Evolutionary conservation across 2,329 filamentous ascomycete species (phyloP), one percentile per base, ranked within the genome.

Genomic region (Neurospora sp.): DNA sequence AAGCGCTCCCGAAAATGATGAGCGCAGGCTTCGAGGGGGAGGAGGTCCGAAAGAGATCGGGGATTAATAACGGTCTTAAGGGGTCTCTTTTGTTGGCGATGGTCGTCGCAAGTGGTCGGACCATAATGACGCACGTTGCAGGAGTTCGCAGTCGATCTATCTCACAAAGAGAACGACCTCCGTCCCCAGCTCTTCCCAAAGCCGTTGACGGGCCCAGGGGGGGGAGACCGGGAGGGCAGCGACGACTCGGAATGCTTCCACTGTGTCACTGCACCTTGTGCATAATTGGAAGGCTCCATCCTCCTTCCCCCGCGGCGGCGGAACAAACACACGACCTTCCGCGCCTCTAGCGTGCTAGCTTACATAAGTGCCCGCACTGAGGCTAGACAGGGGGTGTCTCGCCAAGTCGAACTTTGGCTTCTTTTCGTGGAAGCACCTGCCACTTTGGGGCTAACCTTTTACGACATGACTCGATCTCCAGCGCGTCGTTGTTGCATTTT

Each of bases 401-500:
- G 52, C 52, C 52, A 62, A 62, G 52, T 62, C 52, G 52, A 62
- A 62, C 52, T 17, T 62, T 28, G 23, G 52, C 23, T 62, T 62
- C 52, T 62, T 62, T 62, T 62, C 15, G 52, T 62, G 52, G 23
- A 62, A 62, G 52, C 23, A 23, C 52, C 52, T 62, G 52, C 52
- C 52, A 62, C 23, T 62, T 58, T 58, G 46, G 46, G 19, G 19
- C 46, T 58, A 58, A 28, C 46, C 46, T 58, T 58, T 58, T 58
- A 58, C 46, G 46, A 33, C 46, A 58, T 58, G 46, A 28, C 46
- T 33, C 19, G 11, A 58, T 28, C 46, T 15, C 23, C 23, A 58
- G 46, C 46, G 46, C 46, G 10, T 58, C 46, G 19, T 58, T 58
- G 74, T 71, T 73, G 72, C 71, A 68, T 70, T 73, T 71, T 72